These are phyloP conservation scores for Podaxis rugospora DNA, from an alignment of 768 basidiomycete species.

Conservation along the genomic window DNA sequence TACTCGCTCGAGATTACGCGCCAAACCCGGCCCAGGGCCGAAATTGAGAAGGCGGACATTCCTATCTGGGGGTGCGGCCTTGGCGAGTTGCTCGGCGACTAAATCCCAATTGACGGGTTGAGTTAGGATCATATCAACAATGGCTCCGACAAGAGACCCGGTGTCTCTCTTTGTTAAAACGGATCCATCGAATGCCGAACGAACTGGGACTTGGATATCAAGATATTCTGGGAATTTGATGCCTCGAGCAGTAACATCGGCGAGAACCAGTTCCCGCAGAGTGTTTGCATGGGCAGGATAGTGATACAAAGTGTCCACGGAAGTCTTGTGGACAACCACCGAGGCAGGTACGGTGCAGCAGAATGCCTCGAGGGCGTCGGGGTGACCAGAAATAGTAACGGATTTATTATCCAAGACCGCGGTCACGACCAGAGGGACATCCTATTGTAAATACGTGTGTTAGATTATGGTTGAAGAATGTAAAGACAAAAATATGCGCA, in stretches of 20 bases:
- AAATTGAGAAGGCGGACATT: conserved; percentile 35
- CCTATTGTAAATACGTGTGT: conserved; percentile 9
- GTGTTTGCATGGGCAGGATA: conserved; percentile 23
- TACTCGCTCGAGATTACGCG: conserved; percentile 32
- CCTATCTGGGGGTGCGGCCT: conserved; percentile 15
- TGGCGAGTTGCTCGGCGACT: conserved; percentile 25
- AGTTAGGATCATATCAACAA: conserved; percentile 41
- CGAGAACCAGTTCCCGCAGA: conserved; percentile 33
- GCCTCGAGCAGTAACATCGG: conserved; percentile 32
- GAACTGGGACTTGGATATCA: conserved; percentile 38
- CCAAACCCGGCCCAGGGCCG: conserved; percentile 40
- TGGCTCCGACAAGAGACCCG: conserved; percentile 33
- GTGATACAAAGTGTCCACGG: conserved; percentile 48
- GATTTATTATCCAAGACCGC: conserved; percentile 41
- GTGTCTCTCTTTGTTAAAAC: conserved; percentile 18
- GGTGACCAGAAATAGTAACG: conserved; percentile 52
- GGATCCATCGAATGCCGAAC: conserved; percentile 37
- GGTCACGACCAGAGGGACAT: conserved; percentile 37
- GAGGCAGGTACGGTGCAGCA: conserved; percentile 28
- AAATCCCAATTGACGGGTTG: conserved; percentile 47
- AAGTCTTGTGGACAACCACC: conserved; percentile 34
- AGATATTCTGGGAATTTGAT: conserved; percentile 43
- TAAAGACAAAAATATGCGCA: conserved; percentile 7
- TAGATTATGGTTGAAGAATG: conserved; percentile 8
- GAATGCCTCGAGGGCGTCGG: conserved; percentile 41